Conservation (phyloP, 192 early-diverging fungal species). For the Coemansia biformis region DNA sequence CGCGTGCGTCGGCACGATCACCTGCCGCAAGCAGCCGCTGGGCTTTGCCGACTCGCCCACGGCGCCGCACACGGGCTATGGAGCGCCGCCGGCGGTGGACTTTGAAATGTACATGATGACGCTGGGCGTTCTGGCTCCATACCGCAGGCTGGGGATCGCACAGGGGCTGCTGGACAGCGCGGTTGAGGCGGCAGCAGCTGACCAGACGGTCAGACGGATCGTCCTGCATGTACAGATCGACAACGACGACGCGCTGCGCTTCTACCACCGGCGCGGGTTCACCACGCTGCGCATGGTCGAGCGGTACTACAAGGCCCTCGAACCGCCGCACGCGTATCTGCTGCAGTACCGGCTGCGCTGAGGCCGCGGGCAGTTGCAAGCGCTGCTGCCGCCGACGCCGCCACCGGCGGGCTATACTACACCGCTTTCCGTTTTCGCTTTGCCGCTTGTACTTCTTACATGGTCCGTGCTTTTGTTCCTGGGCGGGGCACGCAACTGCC, state of each 20-base stretch:
- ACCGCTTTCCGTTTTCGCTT: too few relatives aligned
- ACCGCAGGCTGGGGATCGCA: conserved; percentile 75
- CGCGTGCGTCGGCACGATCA: conserved; percentile 74
- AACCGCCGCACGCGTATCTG: conserved; percentile 76
- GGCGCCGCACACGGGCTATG: conserved; percentile 9
- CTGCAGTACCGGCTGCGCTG: conserved; percentile 36
- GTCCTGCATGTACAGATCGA: conserved; percentile 81
- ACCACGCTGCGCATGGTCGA: conserved; percentile 51
- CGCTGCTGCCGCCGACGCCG: conserved; percentile 1
- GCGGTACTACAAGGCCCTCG: conserved; percentile 80
- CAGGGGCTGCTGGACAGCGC: conserved; percentile 55
- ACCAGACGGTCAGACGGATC: conserved; percentile 53
- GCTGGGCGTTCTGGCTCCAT: conserved; percentile 81
- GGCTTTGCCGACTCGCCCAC: conserved; percentile 20
- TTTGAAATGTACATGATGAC: conserved; percentile 84
- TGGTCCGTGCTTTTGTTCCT: too few relatives aligned
- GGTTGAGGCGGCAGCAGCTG: conserved; percentile 31
- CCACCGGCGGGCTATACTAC: too few relatives aligned
- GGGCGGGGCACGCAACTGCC: too few relatives aligned
- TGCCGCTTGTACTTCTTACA: too few relatives aligned
- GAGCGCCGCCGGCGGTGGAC: background rate
- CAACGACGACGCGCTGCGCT: conserved; percentile 73
- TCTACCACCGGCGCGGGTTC: conserved; percentile 82
- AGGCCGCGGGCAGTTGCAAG: too few relatives aligned
- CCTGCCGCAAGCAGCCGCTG: conserved; percentile 67